Conservation (phyloP, 2,329 filamentous ascomycete species). For the Knufia fluminis region DNA sequence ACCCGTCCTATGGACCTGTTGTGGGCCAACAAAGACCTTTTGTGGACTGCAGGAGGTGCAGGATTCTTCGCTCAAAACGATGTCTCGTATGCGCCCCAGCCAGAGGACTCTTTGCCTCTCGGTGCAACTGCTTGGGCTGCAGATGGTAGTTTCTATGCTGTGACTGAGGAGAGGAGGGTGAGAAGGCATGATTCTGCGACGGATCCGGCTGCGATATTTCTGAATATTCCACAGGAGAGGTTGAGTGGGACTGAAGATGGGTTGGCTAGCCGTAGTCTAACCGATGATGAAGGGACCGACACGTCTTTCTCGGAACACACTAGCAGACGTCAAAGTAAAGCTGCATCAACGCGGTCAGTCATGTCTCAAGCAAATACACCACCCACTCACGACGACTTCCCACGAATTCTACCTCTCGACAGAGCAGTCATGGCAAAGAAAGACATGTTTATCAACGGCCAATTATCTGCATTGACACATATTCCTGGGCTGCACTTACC, state of each 20-base stretch:
- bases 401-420: slow-evolving; percentile 43
- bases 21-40: slow-evolving; percentile 54
- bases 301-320: slow-evolving; percentile 43
- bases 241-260: slow-evolving; percentile 39
- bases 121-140: slow-evolving; percentile 51
- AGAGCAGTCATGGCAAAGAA: slow-evolving; percentile 35
- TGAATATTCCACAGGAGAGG: slow-evolving; percentile 34
- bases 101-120: slow-evolving; percentile 48
- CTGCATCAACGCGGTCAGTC: slow-evolving; percentile 37
- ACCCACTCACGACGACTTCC: slow-evolving; percentile 38
- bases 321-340: slow-evolving; percentile 37
- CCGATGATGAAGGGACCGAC: slow-evolving; percentile 47
- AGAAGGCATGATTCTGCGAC: slow-evolving; percentile 35
- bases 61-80: slow-evolving; percentile 56
- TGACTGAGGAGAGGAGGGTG: slow-evolving; percentile 43
- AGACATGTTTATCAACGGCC: slow-evolving; percentile 26
- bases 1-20: slow-evolving; percentile 51
- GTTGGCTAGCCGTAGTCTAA: slow-evolving; percentile 41
- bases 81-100: slow-evolving; percentile 49
- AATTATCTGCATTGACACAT: slow-evolving; percentile 42
- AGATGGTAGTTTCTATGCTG: slow-evolving; percentile 47
- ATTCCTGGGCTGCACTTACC: slow-evolving; percentile 40
- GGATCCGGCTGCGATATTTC: slow-evolving; percentile 31
- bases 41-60: slow-evolving; percentile 56
- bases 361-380: slow-evolving; percentile 48